Percentiles rank a stretch among this genome's conserved stretches.
Evolutionary conservation across 2,329 filamentous ascomycete genomes (phyloP).

Genomic region (Botryotinia globosa): DNA sequence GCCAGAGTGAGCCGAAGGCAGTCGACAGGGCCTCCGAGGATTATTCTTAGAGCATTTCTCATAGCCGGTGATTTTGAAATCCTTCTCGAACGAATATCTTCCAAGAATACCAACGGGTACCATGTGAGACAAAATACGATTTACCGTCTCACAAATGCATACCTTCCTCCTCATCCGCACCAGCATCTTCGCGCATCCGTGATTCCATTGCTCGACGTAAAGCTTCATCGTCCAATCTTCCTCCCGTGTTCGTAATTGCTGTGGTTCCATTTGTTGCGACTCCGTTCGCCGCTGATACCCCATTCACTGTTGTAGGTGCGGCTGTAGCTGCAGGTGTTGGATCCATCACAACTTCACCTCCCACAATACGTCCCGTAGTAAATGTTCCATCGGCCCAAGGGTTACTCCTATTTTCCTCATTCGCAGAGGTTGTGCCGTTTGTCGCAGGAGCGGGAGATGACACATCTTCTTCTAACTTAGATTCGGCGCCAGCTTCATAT

Average conservation of each 20-base stretch:
- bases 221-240: constrained; percentile 57
- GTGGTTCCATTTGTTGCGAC: constrained; percentile 18
- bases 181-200: constrained; percentile 47
- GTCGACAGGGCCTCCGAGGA: not conserved
- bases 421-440: constrained; percentile 28
- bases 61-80: not conserved
- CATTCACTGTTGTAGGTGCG: not conserved
- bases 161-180: constrained; percentile 53
- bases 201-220: constrained; percentile 55
- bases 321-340: constrained; percentile 19
- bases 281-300: constrained; percentile 16
- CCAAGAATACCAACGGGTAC: too few species aligned
- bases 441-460: not conserved
- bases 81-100: not conserved
- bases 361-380: constrained; percentile 55
- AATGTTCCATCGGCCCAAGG: constrained; percentile 64
- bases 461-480: constrained; percentile 35
- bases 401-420: constrained; percentile 29
- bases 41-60: not conserved
- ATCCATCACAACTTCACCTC: constrained; percentile 50
- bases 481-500: constrained; percentile 49
- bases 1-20: not conserved
- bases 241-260: constrained; percentile 38
- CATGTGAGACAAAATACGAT: not conserved
- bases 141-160: constrained; percentile 54